Conservation (phyloP, 176 grass and related monocot species). For the Cenchrus americanus region DNA sequence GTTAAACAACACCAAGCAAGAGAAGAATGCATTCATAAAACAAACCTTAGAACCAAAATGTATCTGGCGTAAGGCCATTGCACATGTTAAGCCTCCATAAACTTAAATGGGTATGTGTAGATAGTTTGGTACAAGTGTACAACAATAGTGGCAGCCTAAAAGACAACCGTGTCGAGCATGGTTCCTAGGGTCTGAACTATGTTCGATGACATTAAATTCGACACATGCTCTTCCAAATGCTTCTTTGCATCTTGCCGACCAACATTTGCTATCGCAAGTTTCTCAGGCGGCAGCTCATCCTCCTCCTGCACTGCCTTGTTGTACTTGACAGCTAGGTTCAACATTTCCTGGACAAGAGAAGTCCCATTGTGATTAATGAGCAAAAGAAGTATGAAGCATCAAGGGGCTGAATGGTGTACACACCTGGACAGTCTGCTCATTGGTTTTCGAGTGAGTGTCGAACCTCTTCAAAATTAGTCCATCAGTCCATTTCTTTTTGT, state of each 20-base stretch:
- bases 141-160: conserved; percentile 49
- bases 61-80: not conserved
- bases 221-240: conserved; percentile 98
- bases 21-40: conserved; percentile 6
- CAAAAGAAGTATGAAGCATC: conserved; percentile 1
- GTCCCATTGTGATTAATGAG: conserved; percentile 8
- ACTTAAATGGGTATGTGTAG: conserved; percentile 22
- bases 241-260: conserved; percentile 96
- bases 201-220: conserved; percentile 97
- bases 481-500: conserved; percentile 99
- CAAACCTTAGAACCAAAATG: conserved; percentile 13
- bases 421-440: conserved; percentile 95
- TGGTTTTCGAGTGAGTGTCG: conserved; percentile 86
- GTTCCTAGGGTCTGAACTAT: conserved; percentile 96
- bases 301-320: conserved; percentile 99
- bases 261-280: conserved; percentile 94
- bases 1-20: not conserved
- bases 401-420: conserved; percentile 1
- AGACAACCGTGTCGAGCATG: conserved; percentile 95
- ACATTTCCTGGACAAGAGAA: conserved; percentile 74
- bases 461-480: conserved; percentile 80
- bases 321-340: conserved; percentile 93
- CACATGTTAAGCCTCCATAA: not conserved
- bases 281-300: conserved; percentile 95
- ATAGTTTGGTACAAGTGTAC: conserved; percentile 13